phyloP scores from a whole-genome alignment of 2,329 filamentous ascomycete genomes.

The Pseudogymnoascus sp. region DNA sequence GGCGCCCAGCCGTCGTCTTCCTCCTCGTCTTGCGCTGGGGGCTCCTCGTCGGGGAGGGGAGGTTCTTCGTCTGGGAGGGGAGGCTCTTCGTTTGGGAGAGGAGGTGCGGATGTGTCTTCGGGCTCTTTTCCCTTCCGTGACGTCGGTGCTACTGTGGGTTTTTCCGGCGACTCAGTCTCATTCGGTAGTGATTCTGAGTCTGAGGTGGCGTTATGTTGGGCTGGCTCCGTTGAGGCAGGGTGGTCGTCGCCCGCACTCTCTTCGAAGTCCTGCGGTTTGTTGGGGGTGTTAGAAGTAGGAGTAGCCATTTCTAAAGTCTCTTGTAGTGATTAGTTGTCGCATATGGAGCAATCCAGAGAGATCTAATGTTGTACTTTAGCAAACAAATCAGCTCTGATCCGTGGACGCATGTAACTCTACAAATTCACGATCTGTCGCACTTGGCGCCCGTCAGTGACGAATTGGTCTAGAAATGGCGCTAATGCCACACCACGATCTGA shows the following conservation, averaged over 20 bases:
- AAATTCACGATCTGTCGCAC: not conserved
- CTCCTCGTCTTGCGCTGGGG: conserved; percentile 36
- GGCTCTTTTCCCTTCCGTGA: conserved; percentile 19
- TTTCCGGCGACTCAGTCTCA: not conserved
- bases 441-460: not conserved
- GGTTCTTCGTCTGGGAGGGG: conserved; percentile 27
- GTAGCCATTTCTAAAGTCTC: not conserved
- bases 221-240: not conserved
- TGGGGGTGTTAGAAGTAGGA: not conserved
- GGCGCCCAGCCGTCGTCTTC: conserved; percentile 73
- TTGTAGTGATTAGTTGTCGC: not conserved
- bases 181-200: not conserved
- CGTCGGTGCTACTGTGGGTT: conserved; percentile 9
- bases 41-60: conserved; percentile 41
- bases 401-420: not conserved
- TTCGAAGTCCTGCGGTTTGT: not conserved
- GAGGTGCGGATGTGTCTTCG: conserved; percentile 34
- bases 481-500: not conserved
- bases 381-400: not conserved
- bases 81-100: conserved; percentile 30
- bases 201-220: not conserved
- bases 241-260: not conserved
- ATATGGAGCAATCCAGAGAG: not conserved
- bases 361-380: not conserved
- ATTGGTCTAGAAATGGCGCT: not conserved